Conservation (phyloP, 805 yeast species). For the Wickerhamomyces canadensis region DNA sequence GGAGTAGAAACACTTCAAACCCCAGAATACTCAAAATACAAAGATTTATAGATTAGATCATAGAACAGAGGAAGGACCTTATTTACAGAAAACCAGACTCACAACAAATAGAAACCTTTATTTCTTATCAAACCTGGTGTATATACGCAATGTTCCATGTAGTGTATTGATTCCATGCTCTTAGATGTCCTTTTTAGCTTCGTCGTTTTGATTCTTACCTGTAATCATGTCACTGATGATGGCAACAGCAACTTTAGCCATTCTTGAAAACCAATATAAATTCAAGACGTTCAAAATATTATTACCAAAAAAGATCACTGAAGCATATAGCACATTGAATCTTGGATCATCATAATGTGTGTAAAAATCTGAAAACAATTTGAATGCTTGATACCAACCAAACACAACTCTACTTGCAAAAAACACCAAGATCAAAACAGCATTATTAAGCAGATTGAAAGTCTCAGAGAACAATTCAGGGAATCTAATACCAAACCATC, state of each 20-base stretch:
- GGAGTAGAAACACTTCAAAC: conserved; percentile 47
- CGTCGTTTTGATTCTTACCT: conserved; percentile 20
- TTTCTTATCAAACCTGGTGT: too few species aligned
- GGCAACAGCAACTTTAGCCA: conserved; percentile 58
- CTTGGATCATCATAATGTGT: conserved; percentile 30
- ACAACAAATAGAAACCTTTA: too few species aligned
- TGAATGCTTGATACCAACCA: conserved; percentile 65
- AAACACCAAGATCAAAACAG: conserved; percentile 55
- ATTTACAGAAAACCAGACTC: too few species aligned
- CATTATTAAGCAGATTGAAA: conserved; percentile 57
- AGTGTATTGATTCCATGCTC: too few species aligned
- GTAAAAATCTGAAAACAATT: conserved; percentile 40
- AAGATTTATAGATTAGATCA: conserved; percentile 10
- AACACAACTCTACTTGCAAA: conserved; percentile 67
- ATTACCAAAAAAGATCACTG: conserved; percentile 37
- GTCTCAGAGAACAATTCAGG: conserved; percentile 53
- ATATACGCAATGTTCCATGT: too few species aligned
- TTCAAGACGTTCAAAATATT: conserved; percentile 55
- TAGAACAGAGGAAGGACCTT: background rate
- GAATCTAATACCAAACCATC: conserved; percentile 75
- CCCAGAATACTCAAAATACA: conserved; percentile 34
- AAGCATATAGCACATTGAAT: conserved; percentile 38
- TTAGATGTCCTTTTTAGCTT: conserved; percentile 22
- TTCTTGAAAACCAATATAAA: conserved; percentile 73
- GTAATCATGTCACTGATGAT: conserved; percentile 27